Base-by-base conservation (phyloP, 2,329 filamentous ascomycete species). In the Monosporascus sp. region DNA sequence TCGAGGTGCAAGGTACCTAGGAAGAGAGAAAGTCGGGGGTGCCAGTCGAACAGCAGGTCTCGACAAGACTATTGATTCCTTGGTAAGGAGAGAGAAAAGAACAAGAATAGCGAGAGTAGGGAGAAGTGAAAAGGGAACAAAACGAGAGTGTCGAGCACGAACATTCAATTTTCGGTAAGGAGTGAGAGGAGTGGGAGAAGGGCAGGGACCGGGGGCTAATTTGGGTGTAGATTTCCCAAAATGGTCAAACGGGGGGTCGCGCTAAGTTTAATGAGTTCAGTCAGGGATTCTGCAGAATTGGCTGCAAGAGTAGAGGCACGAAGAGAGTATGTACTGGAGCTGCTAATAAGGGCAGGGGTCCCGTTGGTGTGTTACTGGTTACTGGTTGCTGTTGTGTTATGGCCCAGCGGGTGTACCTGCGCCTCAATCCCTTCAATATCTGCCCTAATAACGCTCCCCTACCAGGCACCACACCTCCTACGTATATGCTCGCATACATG, bases 231-330 rank as follows among this genome's bases (percentile, higher is more conserved):
- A 72, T 71, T 72, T 26, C 64, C 68, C 57, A 64, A 54, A 61
- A 60, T 58, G 56, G 53, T 64, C 61, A 64, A 69, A 68, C 63
- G 60, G 63, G 68, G 64, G 69, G 68, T 59, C 64, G 67, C 71
- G 71, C 71, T 73, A 73, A 69, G 67, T 73, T 72, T 69, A 69
- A 71, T 72, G 69, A 73, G 67, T 61, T 56, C 58, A 57, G 62
- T 63, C 62, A 64, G 61, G 58, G 62, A 64, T 62, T 53, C 36
- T n/a, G 17, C 50, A 38, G 17, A 20, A 45, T 27, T 43, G 26
- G 41, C 7, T 51, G 47, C 40, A 34, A 34, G 31, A 34, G 27
- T 3, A 31, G 14, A 31, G 27, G 27, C 27, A 34, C 11, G 27
- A 31, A 3, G 9, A 11, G 3, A 4, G 31, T 34, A 34, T 34